Evolutionary conservation across 2,329 filamentous ascomycete genomes (phyloP), one percentile per base, ranked within the genome.

Genomic region (Penicillium sumatraense): DNA sequence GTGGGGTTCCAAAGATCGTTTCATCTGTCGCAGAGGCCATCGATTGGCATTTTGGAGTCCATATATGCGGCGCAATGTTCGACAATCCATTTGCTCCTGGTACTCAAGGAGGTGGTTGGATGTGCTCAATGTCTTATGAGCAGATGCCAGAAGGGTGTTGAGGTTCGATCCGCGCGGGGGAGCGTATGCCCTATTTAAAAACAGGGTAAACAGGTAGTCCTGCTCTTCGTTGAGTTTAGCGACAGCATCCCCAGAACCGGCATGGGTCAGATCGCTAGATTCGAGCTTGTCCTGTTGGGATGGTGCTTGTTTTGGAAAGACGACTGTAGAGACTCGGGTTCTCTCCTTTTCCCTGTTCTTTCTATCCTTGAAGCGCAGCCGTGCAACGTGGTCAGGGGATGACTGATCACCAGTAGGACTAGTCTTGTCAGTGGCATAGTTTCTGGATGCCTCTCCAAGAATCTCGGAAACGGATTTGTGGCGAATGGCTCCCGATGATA

Each of bases 1-100:
- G 3, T 85, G 81, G 4, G 93, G 93, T 72, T 99, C 95, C 1
- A 87, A 82, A 35, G 87, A 90, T 53, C 92, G 89, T 69, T 96
- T 91, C 40, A 93, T 86, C 68, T 99, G 95, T 49, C 93, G 85
- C 44, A 99, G 75, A 5, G 93, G 95, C 93, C 95, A 98, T 67
- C 93, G 89, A 64, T 96, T 92, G 27, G 89, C 86, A 67, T 93
- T 91, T 68, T 99, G 95, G 23, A 98, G 80, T 58, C 93, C 87
- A 69, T 97, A 96, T 2, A 99, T 91, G 13, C 91, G 83, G 53
- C 91, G 87, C 3, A 98, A 75, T 26, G 96, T 90, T 53, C 91
- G 88, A 66, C 91, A 95, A 49, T 96, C 91, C 72, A 96, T 91
- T 54, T 89, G 87, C 66, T 98, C 93, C 46, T 91, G 86, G 36